Evolutionary conservation across 2,329 filamentous ascomycete species (phyloP).

Genomic region (Diplodia scrobiculata): DNA sequence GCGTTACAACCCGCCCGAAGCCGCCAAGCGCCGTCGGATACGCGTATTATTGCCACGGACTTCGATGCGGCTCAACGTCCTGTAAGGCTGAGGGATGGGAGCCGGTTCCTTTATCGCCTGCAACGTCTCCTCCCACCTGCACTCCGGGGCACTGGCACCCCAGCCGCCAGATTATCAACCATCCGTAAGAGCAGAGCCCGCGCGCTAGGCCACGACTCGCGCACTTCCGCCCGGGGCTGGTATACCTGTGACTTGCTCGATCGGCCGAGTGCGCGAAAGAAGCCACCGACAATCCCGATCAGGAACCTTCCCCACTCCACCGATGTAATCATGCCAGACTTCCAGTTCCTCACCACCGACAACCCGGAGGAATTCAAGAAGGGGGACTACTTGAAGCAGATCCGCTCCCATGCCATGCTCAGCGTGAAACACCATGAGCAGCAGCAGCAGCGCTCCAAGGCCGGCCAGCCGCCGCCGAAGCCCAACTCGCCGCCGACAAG

Average conservation of each 20-base stretch:
- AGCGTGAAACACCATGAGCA: slow-evolving; percentile 27
- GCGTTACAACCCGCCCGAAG: slow-evolving; percentile 1
- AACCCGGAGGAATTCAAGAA: slow-evolving; percentile 30
- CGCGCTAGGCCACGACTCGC: neutral
- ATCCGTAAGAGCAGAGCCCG: neutral
- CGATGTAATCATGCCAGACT: slow-evolving; percentile 28
- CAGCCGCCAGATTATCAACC: neutral
- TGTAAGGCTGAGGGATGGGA: slow-evolving; percentile 23
- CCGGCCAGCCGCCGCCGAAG: neutral
- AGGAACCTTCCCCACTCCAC: slow-evolving; percentile 15
- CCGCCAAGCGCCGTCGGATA: slow-evolving; percentile 3
- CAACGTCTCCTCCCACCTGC: slow-evolving; percentile 21
- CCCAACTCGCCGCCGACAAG: neutral
- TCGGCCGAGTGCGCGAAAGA: slow-evolving; percentile 7
- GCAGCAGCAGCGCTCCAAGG: slow-evolving; percentile 16
- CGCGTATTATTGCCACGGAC: neutral
- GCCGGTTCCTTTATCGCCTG: slow-evolving; percentile 8
- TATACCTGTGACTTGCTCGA: neutral
- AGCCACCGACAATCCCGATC: slow-evolving; percentile 8
- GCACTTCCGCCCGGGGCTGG: neutral
- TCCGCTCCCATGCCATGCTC: slow-evolving; percentile 29
- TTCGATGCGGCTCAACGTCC: slow-evolving; percentile 8
- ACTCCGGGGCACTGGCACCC: slow-evolving; percentile 11
- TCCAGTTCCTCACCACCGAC: slow-evolving; percentile 29
- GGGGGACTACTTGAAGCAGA: slow-evolving; percentile 27